phyloP scores from a whole-genome alignment of 305 asterid genomes.

The Fraxinus latifolia region DNA sequence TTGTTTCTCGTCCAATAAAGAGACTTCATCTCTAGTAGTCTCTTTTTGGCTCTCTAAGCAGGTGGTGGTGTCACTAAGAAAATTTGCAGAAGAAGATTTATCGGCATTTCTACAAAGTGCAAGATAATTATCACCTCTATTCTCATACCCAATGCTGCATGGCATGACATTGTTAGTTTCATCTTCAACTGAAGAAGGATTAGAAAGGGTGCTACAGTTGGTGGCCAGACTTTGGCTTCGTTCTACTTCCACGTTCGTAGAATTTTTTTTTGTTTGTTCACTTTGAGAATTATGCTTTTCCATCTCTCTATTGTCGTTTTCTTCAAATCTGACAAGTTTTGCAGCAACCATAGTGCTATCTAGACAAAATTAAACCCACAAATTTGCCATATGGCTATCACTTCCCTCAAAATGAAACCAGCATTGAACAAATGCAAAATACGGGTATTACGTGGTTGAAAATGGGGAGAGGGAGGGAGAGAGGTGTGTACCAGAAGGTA shows the following conservation, averaged over 20 bases:
- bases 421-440: constrained; percentile 3
- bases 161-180: constrained; percentile 55
- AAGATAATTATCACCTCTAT: constrained; percentile 41
- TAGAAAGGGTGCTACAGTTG: constrained; percentile 71
- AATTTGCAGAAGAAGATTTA: constrained; percentile 33
- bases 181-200: constrained; percentile 81
- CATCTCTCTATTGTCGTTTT: constrained; percentile 40
- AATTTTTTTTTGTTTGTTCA: constrained; percentile 29
- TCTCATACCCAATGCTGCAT: constrained; percentile 38
- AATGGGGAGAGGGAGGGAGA: constrained; percentile 5
- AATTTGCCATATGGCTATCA: constrained; percentile 2
- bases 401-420: constrained; percentile 10
- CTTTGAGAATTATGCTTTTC: constrained; percentile 33
- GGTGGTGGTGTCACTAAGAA: constrained; percentile 13
- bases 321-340: constrained; percentile 56
- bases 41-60: constrained; percentile 32
- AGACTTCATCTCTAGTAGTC: constrained; percentile 25
- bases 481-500: constrained; percentile 39
- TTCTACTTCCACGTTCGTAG: constrained; percentile 45
- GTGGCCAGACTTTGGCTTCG: constrained; percentile 61
- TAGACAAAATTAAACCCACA: constrained; percentile 31
- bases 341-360: constrained; percentile 39
- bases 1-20: constrained; percentile 44
- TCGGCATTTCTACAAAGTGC: constrained; percentile 30
- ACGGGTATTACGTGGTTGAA: neutral